Conservation (phyloP, 768 basidiomycete species). For the Kwoniella sp. region DNA sequence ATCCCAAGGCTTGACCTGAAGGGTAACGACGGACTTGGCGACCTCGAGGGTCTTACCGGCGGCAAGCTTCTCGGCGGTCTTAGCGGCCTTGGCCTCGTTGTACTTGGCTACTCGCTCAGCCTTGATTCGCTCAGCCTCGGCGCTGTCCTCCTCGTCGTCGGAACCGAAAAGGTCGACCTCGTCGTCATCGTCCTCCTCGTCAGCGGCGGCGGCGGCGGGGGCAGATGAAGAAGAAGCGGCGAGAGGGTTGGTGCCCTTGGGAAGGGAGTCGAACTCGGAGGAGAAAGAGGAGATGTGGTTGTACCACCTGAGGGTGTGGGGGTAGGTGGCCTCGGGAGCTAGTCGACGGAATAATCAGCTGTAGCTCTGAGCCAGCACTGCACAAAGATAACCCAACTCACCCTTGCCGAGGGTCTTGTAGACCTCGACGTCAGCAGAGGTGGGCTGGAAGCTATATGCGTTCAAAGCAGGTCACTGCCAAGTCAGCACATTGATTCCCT, state of each 20-base stretch:
- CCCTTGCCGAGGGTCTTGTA: constrained; percentile 39
- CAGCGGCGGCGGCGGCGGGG: constrained; percentile 50
- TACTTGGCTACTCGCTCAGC: constrained; percentile 91
- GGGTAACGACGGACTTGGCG: constrained; percentile 87
- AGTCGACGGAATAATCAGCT: background rate
- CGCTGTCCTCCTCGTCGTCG: constrained; percentile 74
- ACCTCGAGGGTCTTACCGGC: constrained; percentile 56
- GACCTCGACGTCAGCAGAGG: constrained; percentile 52
- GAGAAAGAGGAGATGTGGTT: constrained; percentile 86
- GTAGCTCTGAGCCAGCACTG: constrained; percentile 24
- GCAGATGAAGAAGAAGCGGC: constrained; percentile 60
- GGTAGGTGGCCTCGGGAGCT: constrained; percentile 69
- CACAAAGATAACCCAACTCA: constrained; percentile 12
- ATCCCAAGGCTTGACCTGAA: constrained; percentile 99
- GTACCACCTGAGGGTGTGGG: constrained; percentile 87
- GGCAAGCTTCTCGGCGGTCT: constrained; percentile 76
- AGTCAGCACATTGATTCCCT: constrained; percentile 22
- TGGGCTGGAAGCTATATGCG: constrained; percentile 41
- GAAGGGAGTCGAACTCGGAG: constrained; percentile 71
- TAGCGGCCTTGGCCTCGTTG: constrained; percentile 87
- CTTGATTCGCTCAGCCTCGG: constrained; percentile 82
- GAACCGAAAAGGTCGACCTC: constrained; percentile 86
- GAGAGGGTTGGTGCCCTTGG: constrained; percentile 60
- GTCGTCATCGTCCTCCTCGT: constrained; percentile 66
- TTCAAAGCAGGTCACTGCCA: background rate